Evolutionary conservation across 2,329 filamentous ascomycete species (phyloP), one percentile per base, ranked within the genome.

Genomic region (Botrytis tulipae): DNA sequence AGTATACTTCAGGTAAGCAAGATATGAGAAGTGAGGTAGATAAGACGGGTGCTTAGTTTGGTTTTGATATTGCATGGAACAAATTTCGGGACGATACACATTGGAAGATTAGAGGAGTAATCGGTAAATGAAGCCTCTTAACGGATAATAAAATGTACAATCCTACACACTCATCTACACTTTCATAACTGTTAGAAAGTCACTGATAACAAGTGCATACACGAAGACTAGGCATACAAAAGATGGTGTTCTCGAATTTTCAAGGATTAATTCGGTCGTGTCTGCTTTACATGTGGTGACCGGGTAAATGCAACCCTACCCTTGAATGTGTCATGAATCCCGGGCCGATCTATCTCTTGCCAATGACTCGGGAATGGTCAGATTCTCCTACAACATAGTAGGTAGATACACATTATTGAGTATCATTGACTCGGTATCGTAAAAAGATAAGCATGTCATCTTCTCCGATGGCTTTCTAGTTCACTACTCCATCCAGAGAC

Each of bases 181-280:
- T 29, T 44, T 32, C 59, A 25, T n/a, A 42, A 42, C 51, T 35
- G n/a, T 32, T 67, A 16, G 22, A 63, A 59, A 6, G 25, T 44
- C 14, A 59, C n/a, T 59, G 70, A 72, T 72, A 66, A 67, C 37
- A 37, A 63, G 16, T 68, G 67, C 67, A 70, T 72, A 69, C 71
- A 72, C 71, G 71, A 72, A 60, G 37, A 48, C 63, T 61, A 42
- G 62, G 51, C 51, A 69, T 61, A 40, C 62, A 16, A 16, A 69
- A 72, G 37, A 57, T 70, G 40, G 10, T 46, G 32, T 40, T 44
- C 37, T 44, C 46, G 9, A 44, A 22, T 54, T 14, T 66, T 14
- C 44, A 72, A 37, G 37, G 46, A 54, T 57, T 61, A 44, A n/a
- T 51, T 51, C 29, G 61, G 29, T 37, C 20, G 51, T 72, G 40